phyloP scores from a whole-genome alignment of 1,284 basidiomycete genomes.

The Tylopilus sp. region DNA sequence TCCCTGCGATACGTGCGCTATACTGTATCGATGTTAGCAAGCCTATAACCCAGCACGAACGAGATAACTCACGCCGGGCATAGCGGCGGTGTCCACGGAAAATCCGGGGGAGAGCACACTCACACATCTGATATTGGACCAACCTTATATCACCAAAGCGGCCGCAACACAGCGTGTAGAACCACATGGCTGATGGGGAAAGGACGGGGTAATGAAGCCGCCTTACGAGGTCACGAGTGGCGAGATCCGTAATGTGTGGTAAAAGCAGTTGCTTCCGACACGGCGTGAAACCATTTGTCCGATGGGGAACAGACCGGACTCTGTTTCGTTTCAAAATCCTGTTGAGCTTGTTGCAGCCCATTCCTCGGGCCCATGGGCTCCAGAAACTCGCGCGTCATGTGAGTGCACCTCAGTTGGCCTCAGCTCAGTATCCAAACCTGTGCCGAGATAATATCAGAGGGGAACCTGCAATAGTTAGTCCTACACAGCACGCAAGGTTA shows the following conservation, averaged over 20 bases:
- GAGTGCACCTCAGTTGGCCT: not conserved
- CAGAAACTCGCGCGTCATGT: not conserved
- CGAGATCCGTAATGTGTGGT: slow-evolving; percentile 3
- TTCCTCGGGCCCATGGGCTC: not conserved
- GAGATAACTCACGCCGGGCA: slow-evolving; percentile 26
- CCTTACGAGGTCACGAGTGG: not conserved
- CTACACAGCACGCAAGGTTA: not conserved
- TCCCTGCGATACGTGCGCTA: slow-evolving; percentile 48
- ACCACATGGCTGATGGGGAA: slow-evolving; percentile 4
- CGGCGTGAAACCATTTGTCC: not conserved
- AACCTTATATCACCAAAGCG: slow-evolving; percentile 15
- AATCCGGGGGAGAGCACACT: not conserved
- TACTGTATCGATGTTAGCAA: slow-evolving; percentile 36
- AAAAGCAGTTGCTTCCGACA: not conserved
- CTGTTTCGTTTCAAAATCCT: not conserved
- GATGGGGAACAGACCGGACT: not conserved
- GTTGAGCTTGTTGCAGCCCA: not conserved
- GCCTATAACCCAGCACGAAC: not conserved
- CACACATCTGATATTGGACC: not conserved
- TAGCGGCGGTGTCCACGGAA: slow-evolving; percentile 5
- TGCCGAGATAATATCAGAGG: not conserved
- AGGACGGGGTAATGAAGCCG: not conserved
- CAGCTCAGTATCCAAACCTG: not conserved
- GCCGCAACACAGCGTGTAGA: not conserved
- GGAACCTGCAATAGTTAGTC: not conserved